phyloP scores from a whole-genome alignment of 2,329 filamentous ascomycete genomes.

The Exophiala alcalophila region DNA sequence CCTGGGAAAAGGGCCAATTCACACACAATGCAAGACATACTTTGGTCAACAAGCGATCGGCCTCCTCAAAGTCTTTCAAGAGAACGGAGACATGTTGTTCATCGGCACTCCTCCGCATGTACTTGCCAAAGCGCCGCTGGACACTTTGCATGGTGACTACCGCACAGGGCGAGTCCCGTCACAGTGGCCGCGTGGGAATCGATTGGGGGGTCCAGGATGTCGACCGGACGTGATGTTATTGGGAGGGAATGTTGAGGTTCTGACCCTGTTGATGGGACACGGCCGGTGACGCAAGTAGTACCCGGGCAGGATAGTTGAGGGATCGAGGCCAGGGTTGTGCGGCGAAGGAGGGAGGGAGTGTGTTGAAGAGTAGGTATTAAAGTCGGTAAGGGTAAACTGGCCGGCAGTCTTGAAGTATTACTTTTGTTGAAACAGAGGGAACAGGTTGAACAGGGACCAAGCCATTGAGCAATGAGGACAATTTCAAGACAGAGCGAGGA shows the following conservation, averaged over 20 bases:
- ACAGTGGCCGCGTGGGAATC: background rate
- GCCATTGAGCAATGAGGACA: too few relatives aligned
- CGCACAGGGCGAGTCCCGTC: too few relatives aligned
- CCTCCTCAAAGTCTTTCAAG: slow-evolving; percentile 76
- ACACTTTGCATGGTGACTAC: slow-evolving; percentile 63
- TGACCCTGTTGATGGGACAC: slow-evolving; percentile 6
- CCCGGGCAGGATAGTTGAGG: background rate
- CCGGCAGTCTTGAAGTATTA: slow-evolving; percentile 12
- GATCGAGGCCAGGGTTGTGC: too few relatives aligned
- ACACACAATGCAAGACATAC: slow-evolving; percentile 45
- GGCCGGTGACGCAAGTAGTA: background rate
- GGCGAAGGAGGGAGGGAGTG: too few relatives aligned
- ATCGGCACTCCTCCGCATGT: slow-evolving; percentile 69
- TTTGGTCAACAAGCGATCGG: slow-evolving; percentile 69
- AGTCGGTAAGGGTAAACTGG: slow-evolving; percentile 10
- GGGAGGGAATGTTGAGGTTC: too few relatives aligned
- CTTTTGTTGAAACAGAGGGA: background rate
- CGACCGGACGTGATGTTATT: background rate
- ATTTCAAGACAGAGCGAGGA: background rate
- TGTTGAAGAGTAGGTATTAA: slow-evolving; percentile 6
- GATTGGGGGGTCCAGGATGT: background rate
- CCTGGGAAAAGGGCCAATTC: slow-evolving; percentile 15
- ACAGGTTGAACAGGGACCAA: too few relatives aligned
- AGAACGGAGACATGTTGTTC: slow-evolving; percentile 72
- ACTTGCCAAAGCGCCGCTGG: slow-evolving; percentile 70